Percentiles rank a stretch among this genome's conserved stretches.
These are phyloP conservation scores for Lagenidium giganteum DNA, from an alignment of 352 stramenopile species.

Conservation along the genomic window DNA sequence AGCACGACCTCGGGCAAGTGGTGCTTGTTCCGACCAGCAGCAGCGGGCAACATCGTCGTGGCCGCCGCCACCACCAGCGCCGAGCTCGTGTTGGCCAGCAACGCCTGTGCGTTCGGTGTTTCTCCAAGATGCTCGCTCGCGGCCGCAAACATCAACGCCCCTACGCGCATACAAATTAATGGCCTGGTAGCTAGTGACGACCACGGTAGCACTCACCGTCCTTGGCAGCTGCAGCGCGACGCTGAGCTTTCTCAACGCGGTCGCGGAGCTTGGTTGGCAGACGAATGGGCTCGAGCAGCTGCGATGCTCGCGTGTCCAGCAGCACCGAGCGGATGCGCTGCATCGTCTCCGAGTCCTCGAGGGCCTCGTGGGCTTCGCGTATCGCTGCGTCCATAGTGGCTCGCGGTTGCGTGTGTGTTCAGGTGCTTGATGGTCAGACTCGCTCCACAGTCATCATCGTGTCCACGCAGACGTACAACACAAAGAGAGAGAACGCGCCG, in stretches of 20 bases:
- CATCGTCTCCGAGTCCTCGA: too few species aligned
- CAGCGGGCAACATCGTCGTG: not conserved
- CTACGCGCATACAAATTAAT: too few species aligned
- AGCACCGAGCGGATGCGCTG: conserved; percentile 7
- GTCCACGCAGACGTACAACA: too few species aligned
- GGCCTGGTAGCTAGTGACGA: too few species aligned
- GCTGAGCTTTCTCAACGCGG: conserved; percentile 51
- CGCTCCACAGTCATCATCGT: too few species aligned
- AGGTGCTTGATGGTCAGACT: too few species aligned
- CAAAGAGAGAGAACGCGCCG: too few species aligned
- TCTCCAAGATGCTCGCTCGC: not conserved
- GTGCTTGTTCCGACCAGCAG: conserved; percentile 22
- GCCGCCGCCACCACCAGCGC: not conserved
- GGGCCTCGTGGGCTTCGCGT: too few species aligned
- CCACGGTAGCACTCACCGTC: conserved; percentile 25
- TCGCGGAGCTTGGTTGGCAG: conserved; percentile 60
- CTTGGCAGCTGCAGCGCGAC: conserved; percentile 59
- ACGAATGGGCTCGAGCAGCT: conserved; percentile 51
- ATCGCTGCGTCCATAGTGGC: too few species aligned
- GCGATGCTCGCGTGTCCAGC: conserved; percentile 51
- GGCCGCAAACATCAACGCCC: too few species aligned
- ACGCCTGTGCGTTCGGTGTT: not conserved
- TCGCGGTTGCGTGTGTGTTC: too few species aligned
- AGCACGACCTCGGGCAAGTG: conserved; percentile 68
- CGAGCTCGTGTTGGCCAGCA: conserved; percentile 1